Percentiles rank a stretch among this genome's conserved stretches.
Evolutionary conservation across 2,329 filamentous ascomycete species (phyloP).

Genomic region (Colletotrichum salicis): DNA sequence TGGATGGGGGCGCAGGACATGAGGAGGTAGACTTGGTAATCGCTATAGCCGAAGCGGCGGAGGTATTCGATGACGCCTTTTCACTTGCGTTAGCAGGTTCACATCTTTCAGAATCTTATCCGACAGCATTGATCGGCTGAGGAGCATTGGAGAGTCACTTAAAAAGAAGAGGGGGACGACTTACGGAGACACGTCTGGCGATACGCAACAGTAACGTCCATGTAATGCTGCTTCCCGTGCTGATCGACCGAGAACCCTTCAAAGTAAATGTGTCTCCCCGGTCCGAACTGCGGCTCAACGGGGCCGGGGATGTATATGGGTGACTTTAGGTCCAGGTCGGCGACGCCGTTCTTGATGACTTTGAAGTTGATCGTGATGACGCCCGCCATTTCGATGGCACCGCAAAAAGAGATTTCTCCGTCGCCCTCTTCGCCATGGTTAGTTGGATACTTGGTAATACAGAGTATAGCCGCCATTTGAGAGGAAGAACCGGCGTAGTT

Average conservation of each 20-base stretch:
- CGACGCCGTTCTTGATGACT: conserved; percentile 84
- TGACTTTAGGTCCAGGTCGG: conserved; percentile 78
- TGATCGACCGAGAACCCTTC: conserved; percentile 93
- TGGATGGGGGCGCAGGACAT: conserved; percentile 88
- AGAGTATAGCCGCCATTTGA: too few species aligned
- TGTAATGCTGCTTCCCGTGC: conserved; percentile 87
- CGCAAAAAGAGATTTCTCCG: conserved; percentile 89
- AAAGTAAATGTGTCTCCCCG: conserved; percentile 83
- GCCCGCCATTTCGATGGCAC: conserved; percentile 94
- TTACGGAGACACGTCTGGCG: conserved; percentile 77
- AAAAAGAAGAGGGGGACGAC: conserved; percentile 30
- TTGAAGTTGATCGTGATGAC: conserved; percentile 90
- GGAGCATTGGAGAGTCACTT: too few species aligned
- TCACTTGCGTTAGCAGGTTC: background rate
- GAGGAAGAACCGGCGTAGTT: background rate
- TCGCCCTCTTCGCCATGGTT: conserved; percentile 70
- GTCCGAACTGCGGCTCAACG: conserved; percentile 88
- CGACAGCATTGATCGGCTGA: background rate
- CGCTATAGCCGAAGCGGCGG: conserved; percentile 74
- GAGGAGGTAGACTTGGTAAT: conserved; percentile 86
- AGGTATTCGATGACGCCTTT: conserved; percentile 82
- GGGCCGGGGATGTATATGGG: conserved; percentile 89
- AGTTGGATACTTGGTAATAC: background rate
- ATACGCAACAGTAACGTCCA: conserved; percentile 89
- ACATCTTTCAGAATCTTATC: too few species aligned